Base-by-base conservation (phyloP, 345 rosid genomes). In the Citrus mangshanensis region DNA sequence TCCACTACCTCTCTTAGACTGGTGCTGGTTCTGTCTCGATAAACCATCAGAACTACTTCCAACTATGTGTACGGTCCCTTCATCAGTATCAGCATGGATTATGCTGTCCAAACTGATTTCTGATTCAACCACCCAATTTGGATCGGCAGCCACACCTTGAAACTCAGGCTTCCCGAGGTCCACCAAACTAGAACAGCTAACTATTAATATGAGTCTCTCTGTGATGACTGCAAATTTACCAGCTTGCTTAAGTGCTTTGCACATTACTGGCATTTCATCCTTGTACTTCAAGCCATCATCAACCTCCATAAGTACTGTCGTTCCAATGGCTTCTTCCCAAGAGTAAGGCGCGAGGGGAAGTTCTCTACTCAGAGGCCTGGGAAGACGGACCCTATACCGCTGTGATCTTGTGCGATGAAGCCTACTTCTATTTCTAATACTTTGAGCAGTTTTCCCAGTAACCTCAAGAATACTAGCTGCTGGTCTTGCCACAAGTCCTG, bases 401-500 rank as follows among this genome's bases (percentile, higher is more conserved):
- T 87, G 90, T 60, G 85, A 84, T 82, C 92, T 89, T n/a, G 81
- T 73, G 81, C 86, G 91, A 84, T 91, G 84, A 67, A 88, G 80
- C 78, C 78, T 87, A 83, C 98, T 95, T 84, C 91, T 82, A 83
- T 90, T 95, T 87, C 98, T 89, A 79, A 95, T 91, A 87, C 99
- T 92, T 77, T 92, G 93, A 37, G 99, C 97, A 30, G 98, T 95
- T 91, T 87, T 92, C 38, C 97, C 99, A 14, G 98, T 91, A 30
- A 91, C 96, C 86, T 95, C 96, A 68, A 92, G 99, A 77, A 95
- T 91, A 83, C 97, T 95, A 79, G 99, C 99, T 67, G 98, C 90
- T 25, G 99, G 99, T 80, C 91, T 89, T 77, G 97, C 98, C 86
- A 95, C 98, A 40, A 95, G 90, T 84, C 99, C 95, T n/a, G 99